Evolutionary conservation across 1,284 basidiomycete species (phyloP), one percentile per base, ranked within the genome.

Genomic region (Trametes hirsuta): DNA sequence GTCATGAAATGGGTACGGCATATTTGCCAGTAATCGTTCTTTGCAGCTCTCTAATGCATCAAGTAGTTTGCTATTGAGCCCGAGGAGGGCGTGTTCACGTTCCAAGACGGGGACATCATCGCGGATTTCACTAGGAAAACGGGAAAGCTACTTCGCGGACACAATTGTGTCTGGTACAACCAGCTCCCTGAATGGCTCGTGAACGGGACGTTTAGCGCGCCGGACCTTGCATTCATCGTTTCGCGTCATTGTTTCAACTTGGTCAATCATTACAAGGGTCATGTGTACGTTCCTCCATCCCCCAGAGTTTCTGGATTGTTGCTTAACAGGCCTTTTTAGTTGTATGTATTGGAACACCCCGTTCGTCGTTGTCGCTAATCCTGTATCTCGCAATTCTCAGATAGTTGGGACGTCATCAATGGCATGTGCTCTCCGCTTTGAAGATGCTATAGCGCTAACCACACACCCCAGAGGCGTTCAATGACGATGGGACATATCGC

Each of bases 161-260:
- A 82, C 69, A 81, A 78, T 65, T 81, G 80, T 62, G 83, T 84
- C 35, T 85, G 84, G 84, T 75, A 85, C 68, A 81, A 76, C 62
- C 83, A 85, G 64, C 74, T 85, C 2, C 80, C 83, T 1, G 73
- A 69, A 68, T 85, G 83, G 83, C 77, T 85, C 6, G 72, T 75
- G 4, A 65, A 71, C 57, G 78, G 79, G 12, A 74, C 71, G 58
- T 82, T 79, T 65, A 71, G 74, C 57, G 74, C 76, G 39, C 71
- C 77, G 0, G 77, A 78, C 15, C 75, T 84, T n/a, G 72, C 76
- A 24, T 72, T 74, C 40, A 76, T 83, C 50, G 73, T 86, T 11
- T 68, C 77, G 55, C 79, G 72, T 24, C 82, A 84, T 63, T 79
- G 77, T 61, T 72, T 72, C 47, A 81, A 76, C 24, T 67, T 84